A percentile compares a stretch with the other conserved stretches of the same genome.
These are phyloP conservation scores for Chaetoceros muelleri DNA, from an alignment of 108 stramenopile genomes.

Conservation along the genomic window DNA sequence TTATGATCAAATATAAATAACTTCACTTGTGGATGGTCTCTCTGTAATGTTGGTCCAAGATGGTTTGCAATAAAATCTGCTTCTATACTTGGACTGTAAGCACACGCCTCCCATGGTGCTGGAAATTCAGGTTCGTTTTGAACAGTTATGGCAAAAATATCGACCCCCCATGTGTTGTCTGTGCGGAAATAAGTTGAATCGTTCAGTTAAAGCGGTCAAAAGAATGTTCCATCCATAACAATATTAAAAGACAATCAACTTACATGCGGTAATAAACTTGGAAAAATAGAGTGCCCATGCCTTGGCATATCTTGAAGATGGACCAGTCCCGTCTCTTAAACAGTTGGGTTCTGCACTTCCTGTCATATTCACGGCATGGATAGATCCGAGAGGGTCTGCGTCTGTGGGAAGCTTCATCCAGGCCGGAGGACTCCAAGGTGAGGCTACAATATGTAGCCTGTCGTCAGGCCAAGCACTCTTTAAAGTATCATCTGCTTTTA, in stretches of 20 bases:
- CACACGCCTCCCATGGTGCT: constrained; percentile 96
- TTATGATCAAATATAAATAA: constrained; percentile 94
- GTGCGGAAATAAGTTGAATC: not conserved
- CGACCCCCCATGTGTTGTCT: constrained; percentile 47
- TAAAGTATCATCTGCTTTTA: constrained; percentile 29
- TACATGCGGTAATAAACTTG: constrained; percentile 73
- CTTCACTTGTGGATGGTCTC: constrained; percentile 76
- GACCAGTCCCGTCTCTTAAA: constrained; percentile 62
- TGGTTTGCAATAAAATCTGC: constrained; percentile 79
- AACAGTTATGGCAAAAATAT: constrained; percentile 63
- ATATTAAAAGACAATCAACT: constrained; percentile 7
- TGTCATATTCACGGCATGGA: constrained; percentile 49
- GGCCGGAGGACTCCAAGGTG: constrained; percentile 89
- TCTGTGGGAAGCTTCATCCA: constrained; percentile 88
- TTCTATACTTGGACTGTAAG: constrained; percentile 55
- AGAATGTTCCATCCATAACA: too few relatives aligned
- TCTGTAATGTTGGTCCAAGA: constrained; percentile 67
- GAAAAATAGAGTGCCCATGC: constrained; percentile 76
- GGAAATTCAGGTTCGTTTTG: constrained; percentile 96
- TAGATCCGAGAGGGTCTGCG: constrained; percentile 18
- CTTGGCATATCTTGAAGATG: constrained; percentile 54
- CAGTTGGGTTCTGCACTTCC: constrained; percentile 61
- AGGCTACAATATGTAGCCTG: constrained; percentile 43
- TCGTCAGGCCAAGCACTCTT: constrained; percentile 28
- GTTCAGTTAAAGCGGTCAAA: too few relatives aligned